Base-by-base conservation (phyloP, 73 alveolate genomes). In the Breviolum minutum region DNA sequence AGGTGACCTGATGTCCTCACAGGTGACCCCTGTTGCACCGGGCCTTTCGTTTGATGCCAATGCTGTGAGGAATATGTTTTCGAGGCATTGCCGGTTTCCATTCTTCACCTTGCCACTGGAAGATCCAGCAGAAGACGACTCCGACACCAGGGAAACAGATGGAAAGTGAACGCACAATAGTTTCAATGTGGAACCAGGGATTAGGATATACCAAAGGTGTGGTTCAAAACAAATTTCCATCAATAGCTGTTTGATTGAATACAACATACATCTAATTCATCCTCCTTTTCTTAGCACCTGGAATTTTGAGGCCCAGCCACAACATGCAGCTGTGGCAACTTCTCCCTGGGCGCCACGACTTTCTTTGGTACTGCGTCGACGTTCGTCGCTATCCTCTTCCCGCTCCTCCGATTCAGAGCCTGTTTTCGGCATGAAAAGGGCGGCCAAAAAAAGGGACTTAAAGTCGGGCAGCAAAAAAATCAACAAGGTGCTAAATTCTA, bases 1-100 rank as follows among this genome's bases (percentile, higher is more conserved):
- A 40, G 54, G 54, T 2, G 5, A 40, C 54, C 54, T 40, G 54
- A 40, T 40, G 54, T 40, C 54, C 54, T 40, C 54, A 40, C 54
- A 0, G 0, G 54, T 40, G 54, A 40, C 54, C 54, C n/a, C 5
- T 27, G 1, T 10, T 73, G n/a, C 83, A n/a, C 66, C 29, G 30
- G 30, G 96, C 98, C 98, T 92, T 92, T 20, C 90, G 48, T 48
- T 92, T 92, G 98, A 92, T 92, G 91, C 98, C 87, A 63, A 92
- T 63, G 66, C 73, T 81, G 64, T 92, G 98, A 5, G 98, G 98
- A 90, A 92, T 92, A 54, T 92, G 98, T 90, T 92, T 92, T 68
- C 98, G 80, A 48, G 98, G 98, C 98, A 92, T 92, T 11, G 98
- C 98, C 60, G 98, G 98, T 71, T 92, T 92, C 98, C 98, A 92